Base-by-base conservation (phyloP, 441 rosid species). In the Euphorbia corollata region DNA sequence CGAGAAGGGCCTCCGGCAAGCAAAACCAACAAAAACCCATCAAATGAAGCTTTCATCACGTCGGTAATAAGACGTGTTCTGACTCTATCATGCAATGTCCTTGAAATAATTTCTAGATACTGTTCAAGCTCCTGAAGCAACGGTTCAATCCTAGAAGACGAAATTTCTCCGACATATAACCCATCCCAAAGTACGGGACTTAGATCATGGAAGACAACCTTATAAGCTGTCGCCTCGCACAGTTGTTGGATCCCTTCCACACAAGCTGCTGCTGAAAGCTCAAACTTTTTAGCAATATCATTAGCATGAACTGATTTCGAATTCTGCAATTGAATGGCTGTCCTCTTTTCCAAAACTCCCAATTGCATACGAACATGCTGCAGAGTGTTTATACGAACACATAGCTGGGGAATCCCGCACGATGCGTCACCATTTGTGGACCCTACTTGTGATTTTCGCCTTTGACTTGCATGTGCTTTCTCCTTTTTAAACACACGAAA, bases 1-100 rank as follows among this genome's bases (percentile, higher is more conserved):
- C 98, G 94, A 18, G 89, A 82, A 19, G 99, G 94, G 59, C 99
- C 97, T 70, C 99, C 99, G 47, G 98, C 99, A 6, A 94, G 98
- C 54, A 94, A 78, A 64, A 94, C 97, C 67, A 91, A 79, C 67
- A 87, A 80, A 79, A 91, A 90, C 45, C 99, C 98, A 51, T 91
- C 98, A 19, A 90, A 86, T 2, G 96, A 85, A 69, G 99, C 97
- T 72, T 72, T 89, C 99, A 94, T 89, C 24, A 91, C 72, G 73
- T 90, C 96, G 0, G 92, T 84, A 23, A 94, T 72, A 61, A 86
- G 77, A 24, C 98, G 84, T 18, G 91, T 87, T 24, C 96, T 86
- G 45, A 89, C 97, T 67, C 85, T 82, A 77, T 91, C 98, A 23
- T 87, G 91, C 73, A 89, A 82, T 0, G 87, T 85, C 36, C 89